These are phyloP conservation scores for Ramaria sp. DNA, from an alignment of 768 basidiomycete species.

Conservation along the genomic window DNA sequence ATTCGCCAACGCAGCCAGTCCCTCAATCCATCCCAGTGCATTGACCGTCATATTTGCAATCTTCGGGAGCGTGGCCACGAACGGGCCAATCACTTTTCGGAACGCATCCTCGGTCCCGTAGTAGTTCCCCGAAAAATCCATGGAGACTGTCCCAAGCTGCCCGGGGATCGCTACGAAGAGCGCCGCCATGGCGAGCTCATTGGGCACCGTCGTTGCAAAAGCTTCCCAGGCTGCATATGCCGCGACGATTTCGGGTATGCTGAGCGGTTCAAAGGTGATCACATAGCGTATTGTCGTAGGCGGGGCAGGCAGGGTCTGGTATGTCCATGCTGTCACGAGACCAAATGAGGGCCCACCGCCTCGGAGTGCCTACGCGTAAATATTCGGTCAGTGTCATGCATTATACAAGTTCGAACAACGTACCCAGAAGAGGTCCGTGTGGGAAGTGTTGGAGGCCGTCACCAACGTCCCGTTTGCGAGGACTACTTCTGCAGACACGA, in stretches of 20 bases:
- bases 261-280: constrained; percentile 5
- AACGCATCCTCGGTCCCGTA: constrained; percentile 12
- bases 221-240: constrained; percentile 12
- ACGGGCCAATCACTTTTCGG: constrained; percentile 5
- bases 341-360: constrained; percentile 20
- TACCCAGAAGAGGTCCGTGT: constrained; percentile 46
- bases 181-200: constrained; percentile 7
- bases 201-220: constrained; percentile 11
- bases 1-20: constrained; percentile 8
- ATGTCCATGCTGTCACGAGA: constrained; percentile 19
- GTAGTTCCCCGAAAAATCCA: constrained; percentile 11
- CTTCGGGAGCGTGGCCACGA: background rate
- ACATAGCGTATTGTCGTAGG: constrained; percentile 12
- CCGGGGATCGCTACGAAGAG: background rate
- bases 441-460: constrained; percentile 25
- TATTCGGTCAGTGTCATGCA: too few relatives aligned
- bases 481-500: constrained; percentile 18
- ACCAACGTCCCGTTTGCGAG: constrained; percentile 36
- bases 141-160: background rate
- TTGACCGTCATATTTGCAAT: background rate
- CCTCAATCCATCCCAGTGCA: constrained; percentile 10
- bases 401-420: too few relatives aligned
- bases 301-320: constrained; percentile 17
- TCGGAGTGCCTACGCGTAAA: constrained; percentile 14
- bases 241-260: constrained; percentile 22